Evolutionary conservation across 1,284 basidiomycete species (phyloP).

Genomic region (Psilocybe mexicana): DNA sequence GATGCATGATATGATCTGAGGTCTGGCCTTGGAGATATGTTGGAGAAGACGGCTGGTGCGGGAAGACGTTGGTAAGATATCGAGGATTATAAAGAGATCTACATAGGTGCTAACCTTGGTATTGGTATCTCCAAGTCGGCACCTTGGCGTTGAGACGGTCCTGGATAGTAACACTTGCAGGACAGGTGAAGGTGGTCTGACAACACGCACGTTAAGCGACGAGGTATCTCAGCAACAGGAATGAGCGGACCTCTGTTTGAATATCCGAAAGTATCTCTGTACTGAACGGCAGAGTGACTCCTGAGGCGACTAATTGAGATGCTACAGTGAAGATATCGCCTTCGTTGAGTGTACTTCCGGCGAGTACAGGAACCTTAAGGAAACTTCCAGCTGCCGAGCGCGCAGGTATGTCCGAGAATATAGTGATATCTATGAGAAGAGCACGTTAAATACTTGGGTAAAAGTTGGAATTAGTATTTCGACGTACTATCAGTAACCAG

Average conservation of each 20-base stretch:
- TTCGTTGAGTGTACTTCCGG: slow-evolving; percentile 25
- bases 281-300: slow-evolving; percentile 21
- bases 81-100: not conserved
- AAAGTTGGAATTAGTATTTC: not conserved
- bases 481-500: slow-evolving; percentile 21
- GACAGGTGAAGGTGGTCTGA: slow-evolving; percentile 25
- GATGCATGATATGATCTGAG: slow-evolving; percentile 34
- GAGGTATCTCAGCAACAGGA: not conserved
- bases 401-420: slow-evolving; percentile 22
- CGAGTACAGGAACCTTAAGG: slow-evolving; percentile 27
- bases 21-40: slow-evolving; percentile 25
- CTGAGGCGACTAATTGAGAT: slow-evolving; percentile 16
- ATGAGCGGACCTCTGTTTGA: slow-evolving; percentile 15
- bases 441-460: not conserved
- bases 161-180: slow-evolving; percentile 20
- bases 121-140: slow-evolving; percentile 28
- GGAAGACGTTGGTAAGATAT: not conserved
- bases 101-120: slow-evolving; percentile 22
- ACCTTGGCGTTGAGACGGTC: slow-evolving; percentile 22
- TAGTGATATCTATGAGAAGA: slow-evolving; percentile 22
- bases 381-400: slow-evolving; percentile 24
- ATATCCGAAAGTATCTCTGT: slow-evolving; percentile 23
- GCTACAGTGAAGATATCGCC: slow-evolving; percentile 26
- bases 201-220: not conserved
- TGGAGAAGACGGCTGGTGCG: slow-evolving; percentile 7